Evolutionary conservation across 768 basidiomycete genomes (phyloP).

Genomic region (Mycena kentingensis): DNA sequence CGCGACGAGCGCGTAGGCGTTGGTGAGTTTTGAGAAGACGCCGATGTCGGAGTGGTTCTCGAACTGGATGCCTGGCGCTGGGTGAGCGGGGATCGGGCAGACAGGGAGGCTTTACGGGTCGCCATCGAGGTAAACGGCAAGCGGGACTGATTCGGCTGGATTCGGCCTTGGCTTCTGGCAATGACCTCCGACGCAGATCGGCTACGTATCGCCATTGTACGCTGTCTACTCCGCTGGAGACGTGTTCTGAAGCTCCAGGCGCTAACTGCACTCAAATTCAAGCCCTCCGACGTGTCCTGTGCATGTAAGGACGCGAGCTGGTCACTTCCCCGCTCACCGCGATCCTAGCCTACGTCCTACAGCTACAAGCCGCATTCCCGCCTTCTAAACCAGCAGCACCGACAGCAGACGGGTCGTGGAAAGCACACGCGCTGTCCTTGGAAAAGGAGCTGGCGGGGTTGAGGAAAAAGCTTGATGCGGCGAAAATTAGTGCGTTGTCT

Average conservation of each 20-base stretch:
- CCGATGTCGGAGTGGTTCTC: conserved; percentile 95
- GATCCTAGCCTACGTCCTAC: conserved; percentile 45
- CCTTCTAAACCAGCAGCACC: conserved; percentile 24
- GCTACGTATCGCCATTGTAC: conserved; percentile 47
- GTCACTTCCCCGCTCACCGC: background rate
- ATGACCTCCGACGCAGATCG: conserved; percentile 31
- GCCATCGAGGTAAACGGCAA: no score
- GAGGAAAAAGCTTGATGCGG: conserved; percentile 41
- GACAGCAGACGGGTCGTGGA: conserved; percentile 38
- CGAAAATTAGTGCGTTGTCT: conserved; percentile 42
- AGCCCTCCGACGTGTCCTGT: conserved; percentile 43
- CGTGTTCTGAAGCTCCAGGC: conserved; percentile 36
- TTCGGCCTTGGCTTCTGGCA: no score
- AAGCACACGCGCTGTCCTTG: conserved; percentile 41
- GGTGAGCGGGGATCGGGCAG: no score
- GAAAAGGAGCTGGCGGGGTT: conserved; percentile 42
- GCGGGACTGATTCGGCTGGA: no score
- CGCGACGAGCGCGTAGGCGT: conserved; percentile 94
- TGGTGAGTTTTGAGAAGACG: conserved; percentile 96
- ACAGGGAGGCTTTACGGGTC: no score
- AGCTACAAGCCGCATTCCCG: conserved; percentile 41
- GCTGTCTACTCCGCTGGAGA: background rate
- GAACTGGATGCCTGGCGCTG: conserved; percentile 77
- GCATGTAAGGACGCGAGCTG: conserved; percentile 35
- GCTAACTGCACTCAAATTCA: conserved; percentile 46